Conservation (phyloP, 805 yeast genomes). For the Candida boidinii region DNA sequence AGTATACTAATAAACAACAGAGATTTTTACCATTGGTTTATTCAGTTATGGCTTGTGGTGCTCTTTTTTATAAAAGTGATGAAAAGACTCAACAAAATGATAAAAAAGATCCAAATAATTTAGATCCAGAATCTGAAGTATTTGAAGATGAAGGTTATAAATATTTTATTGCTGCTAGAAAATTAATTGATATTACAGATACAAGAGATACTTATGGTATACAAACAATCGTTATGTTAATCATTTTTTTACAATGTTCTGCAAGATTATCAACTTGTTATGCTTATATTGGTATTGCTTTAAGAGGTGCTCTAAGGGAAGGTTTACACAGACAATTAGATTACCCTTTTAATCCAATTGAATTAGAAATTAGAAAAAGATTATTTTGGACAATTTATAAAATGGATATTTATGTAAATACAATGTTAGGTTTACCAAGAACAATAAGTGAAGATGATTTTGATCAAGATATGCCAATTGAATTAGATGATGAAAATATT, state of each 20-base stretch:
- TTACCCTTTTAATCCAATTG: slow-evolving; percentile 62
- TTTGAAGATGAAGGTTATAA: slow-evolving; percentile 71
- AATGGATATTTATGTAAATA: slow-evolving; percentile 83
- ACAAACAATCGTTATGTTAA: slow-evolving; percentile 81
- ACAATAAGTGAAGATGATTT: slow-evolving; percentile 70
- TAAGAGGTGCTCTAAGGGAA: slow-evolving; percentile 72
- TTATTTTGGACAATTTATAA: slow-evolving; percentile 85
- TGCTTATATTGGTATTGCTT: slow-evolving; percentile 81
- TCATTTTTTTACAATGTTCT: slow-evolving; percentile 78
- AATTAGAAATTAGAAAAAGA: slow-evolving; percentile 74
- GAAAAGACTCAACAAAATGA: slow-evolving; percentile 25
- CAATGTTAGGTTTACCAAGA: slow-evolving; percentile 79
- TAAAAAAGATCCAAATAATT: slow-evolving; percentile 18
- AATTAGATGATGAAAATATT: slow-evolving; percentile 80
- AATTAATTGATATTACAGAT: slow-evolving; percentile 73
- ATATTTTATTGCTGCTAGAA: slow-evolving; percentile 75
- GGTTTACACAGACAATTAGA: slow-evolving; percentile 74
- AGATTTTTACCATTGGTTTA: slow-evolving; percentile 73
- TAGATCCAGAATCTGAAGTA: slow-evolving; percentile 20
- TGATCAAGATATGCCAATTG: slow-evolving; percentile 81
- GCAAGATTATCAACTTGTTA: slow-evolving; percentile 84
- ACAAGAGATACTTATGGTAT: slow-evolving; percentile 76
- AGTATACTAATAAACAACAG: slow-evolving; percentile 64
- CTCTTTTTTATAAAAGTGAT: slow-evolving; percentile 55
- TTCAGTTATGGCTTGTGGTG: slow-evolving; percentile 85